Conservation (phyloP, 192 early-diverging fungal genomes). For the Umbelopsis vinacea region DNA sequence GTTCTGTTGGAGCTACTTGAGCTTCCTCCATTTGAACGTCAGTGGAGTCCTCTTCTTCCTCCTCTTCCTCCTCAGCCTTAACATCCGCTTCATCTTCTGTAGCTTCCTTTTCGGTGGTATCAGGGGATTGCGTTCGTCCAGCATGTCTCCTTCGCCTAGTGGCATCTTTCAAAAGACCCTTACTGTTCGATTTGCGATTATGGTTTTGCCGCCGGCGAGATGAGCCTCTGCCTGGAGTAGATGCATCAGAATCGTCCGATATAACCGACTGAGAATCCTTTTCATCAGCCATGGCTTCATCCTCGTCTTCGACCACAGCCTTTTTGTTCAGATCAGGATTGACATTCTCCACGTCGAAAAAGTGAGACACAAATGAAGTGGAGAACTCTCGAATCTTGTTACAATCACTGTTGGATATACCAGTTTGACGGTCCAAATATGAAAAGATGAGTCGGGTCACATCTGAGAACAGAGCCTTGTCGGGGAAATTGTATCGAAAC, state of each 20-base stretch:
- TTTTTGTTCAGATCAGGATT: conserved; percentile 25
- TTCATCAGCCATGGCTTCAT: conserved; percentile 23
- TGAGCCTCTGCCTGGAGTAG: background rate
- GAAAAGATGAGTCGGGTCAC: conserved; percentile 72
- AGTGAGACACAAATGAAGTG: conserved; percentile 67
- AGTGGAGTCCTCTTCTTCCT: conserved; percentile 14
- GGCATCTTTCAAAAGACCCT: conserved; percentile 5
- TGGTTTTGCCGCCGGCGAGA: conserved; percentile 13
- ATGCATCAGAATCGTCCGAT: conserved; percentile 8
- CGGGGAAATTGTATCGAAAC: conserved; percentile 77
- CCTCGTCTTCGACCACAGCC: background rate
- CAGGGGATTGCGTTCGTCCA: conserved; percentile 15
- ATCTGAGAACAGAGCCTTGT: conserved; percentile 74
- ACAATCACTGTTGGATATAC: conserved; percentile 58
- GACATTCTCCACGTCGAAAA: conserved; percentile 59
- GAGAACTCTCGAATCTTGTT: conserved; percentile 78
- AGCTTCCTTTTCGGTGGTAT: background rate
- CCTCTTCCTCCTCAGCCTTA: conserved; percentile 16
- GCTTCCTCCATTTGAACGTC: conserved; percentile 23
- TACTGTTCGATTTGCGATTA: background rate
- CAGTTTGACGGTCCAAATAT: conserved; percentile 63
- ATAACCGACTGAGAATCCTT: conserved; percentile 18
- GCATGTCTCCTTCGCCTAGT: conserved; percentile 18
- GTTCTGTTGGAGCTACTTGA: conserved; percentile 24
- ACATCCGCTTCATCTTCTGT: conserved; percentile 11